phyloP scores from a whole-genome alignment of 345 rosid species.

The Gossypium australe region DNA sequence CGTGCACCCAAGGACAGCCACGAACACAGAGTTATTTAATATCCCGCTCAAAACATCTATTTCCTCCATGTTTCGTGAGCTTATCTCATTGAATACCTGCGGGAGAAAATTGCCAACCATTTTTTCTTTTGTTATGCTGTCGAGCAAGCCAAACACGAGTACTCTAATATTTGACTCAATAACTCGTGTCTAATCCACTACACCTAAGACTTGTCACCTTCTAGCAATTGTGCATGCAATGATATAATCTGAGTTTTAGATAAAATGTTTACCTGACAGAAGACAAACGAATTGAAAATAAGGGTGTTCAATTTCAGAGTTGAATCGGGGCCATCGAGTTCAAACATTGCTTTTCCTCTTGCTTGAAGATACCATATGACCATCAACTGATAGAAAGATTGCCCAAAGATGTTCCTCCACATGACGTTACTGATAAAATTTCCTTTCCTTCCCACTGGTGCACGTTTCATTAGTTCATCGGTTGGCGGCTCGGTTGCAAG shows the following conservation, averaged over 20 bases:
- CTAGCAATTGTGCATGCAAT: not conserved
- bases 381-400: conserved; percentile 66
- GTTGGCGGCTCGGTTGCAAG: conserved; percentile 85
- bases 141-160: no score
- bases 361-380: conserved; percentile 62
- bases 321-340: conserved; percentile 49
- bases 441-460: conserved; percentile 62
- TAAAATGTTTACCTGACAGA: conserved; percentile 65
- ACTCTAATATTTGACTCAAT: no score
- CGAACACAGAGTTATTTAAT: conserved; percentile 48
- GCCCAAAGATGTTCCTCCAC: conserved; percentile 98
- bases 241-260: not conserved
- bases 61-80: conserved; percentile 70
- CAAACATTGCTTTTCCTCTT: conserved; percentile 46
- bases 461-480: conserved; percentile 53
- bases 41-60: conserved; percentile 64
- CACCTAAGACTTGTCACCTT: no score
- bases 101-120: not conserved
- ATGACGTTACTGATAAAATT: conserved; percentile 81
- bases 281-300: conserved; percentile 81
- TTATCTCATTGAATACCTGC: conserved; percentile 68
- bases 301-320: conserved; percentile 57
- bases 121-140: no score
- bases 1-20: conserved; percentile 44
- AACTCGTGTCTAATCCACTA: no score